Base-by-base conservation (phyloP, 805 yeast species). In the Pichia cephalocereana region DNA sequence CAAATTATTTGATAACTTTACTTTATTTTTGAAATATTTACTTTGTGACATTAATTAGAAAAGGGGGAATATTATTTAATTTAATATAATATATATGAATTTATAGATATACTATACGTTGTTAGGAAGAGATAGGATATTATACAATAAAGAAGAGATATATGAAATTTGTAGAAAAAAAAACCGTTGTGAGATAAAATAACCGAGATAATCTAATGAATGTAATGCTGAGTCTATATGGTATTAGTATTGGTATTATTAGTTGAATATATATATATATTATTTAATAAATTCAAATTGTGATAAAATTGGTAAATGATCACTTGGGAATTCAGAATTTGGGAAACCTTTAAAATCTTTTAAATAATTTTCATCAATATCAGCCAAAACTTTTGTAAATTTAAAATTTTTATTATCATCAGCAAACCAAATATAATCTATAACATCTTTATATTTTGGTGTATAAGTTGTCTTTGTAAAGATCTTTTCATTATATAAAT, bases 251-350 rank as follows among this genome's bases (percentile, higher is more conserved):
- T 11, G 32, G 14, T 6, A 30, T 30, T 19, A 19, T 19, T 19
- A 19, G 23, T 19, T 19, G 4, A 4, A 19, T 19, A 4, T 19
- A 17, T 5, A 11, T n/a, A 12, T 11, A 19, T 43, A 11, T 19
- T n/a, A 30, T 26, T 36, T 19, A 9, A 47, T 45, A 26, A 59
- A 40, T 40, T 59, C 61, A 42, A 62, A 53, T 38, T 59, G 57
- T 10, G 63, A 57, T 23, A 62, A 17, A 8, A 63, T 62, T 2
- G 67, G 66, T 8, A 62, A 51, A 46, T 63, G 67, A 48, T 78
- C 82, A 46, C 81, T 80, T 5, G 86, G 86, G 52, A 76, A 80
- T 18, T 72, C 72, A 40, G 60, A 64, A 52, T 80, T 80, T 0
- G 86, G 86, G 44, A 79, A 68, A 0, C 83, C 68, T 10, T 50